Base-by-base conservation (phyloP, 129 eudicot genomes). In the Pittosporum tobira region DNA sequence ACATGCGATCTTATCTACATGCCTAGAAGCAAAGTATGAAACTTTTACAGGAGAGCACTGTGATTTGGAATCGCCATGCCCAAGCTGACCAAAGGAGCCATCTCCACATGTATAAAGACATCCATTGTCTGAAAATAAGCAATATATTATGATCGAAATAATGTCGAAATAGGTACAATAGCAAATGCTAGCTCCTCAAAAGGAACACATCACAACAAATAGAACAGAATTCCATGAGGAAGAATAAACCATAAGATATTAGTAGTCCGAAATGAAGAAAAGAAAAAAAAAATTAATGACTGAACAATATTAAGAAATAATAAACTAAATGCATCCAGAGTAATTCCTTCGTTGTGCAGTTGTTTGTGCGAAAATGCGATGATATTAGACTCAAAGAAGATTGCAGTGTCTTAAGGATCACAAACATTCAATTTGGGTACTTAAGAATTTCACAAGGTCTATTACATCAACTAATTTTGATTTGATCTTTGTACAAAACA, bases 11-110 rank as follows among this genome's bases (percentile, higher is more conserved):
- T 82, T 80, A 57, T 75, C 63, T 13, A 82, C 97, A 70, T 59
- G 87, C 63, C 75, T 71, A 2, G 89, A 73, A 40, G 48, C 58
- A 37, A 90, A 75, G 65, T 47, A 55, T 0, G 70, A 66, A 46
- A 90, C 94, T 59, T 73, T 56, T 47, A 40, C 11, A 0, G 98
- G 98, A 37, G 59, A 65, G 13, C 69, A 62, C 38, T 67, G 77
- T 31, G 84, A 83, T 55, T 43, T 63, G 34, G 60, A 66, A 71
- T 90, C 94, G 36, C 95, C 98, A 25, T 80, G 84, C 53, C 95
- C 98, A 65, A 90, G 95, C 80, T 90, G 95, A 63, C 98, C 98
- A 74, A 90, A 90, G 25, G 87, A 71, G 70, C 94, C 95, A 60
- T 90, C 98, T 46, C 98, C 98, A 69, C 98, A 90, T n/a, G 94